Evolutionary conservation across 2,329 filamentous ascomycete species (phyloP).

Genomic region (Aspergillus sp.): DNA sequence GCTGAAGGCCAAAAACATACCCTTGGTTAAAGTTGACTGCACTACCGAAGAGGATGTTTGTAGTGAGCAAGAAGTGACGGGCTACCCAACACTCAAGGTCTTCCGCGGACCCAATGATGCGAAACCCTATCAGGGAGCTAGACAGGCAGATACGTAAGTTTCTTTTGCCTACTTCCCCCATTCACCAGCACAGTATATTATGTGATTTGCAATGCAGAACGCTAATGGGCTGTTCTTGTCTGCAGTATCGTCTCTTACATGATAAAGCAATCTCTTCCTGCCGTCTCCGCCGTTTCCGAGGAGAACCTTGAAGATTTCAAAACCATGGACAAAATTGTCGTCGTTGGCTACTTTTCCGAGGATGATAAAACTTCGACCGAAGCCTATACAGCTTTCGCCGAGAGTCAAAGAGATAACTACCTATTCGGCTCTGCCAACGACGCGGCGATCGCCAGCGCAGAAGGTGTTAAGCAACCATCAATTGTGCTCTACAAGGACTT

Average conservation of each 20-base stretch:
- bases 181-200: neutral
- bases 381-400: slow-evolving; percentile 72
- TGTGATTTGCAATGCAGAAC: neutral
- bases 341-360: slow-evolving; percentile 81
- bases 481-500: slow-evolving; percentile 97
- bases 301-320: slow-evolving; percentile 94
- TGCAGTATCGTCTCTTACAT: slow-evolving; percentile 75
- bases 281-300: slow-evolving; percentile 78
- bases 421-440: slow-evolving; percentile 90
- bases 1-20: slow-evolving; percentile 50
- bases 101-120: slow-evolving; percentile 88
- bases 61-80: slow-evolving; percentile 86
- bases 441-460: slow-evolving; percentile 78
- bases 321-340: slow-evolving; percentile 92
- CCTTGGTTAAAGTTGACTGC: slow-evolving; percentile 67
- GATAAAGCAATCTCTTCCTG: slow-evolving; percentile 95
- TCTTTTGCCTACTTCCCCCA: neutral
- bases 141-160: slow-evolving; percentile 73
- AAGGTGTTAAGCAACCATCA: slow-evolving; percentile 82
- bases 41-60: slow-evolving; percentile 92
- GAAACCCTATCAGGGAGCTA: slow-evolving; percentile 80
- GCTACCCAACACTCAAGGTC: slow-evolving; percentile 98
- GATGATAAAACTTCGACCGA: slow-evolving; percentile 83
- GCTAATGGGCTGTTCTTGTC: slow-evolving; percentile 19
- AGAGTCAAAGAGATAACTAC: slow-evolving; percentile 82